These are phyloP conservation scores for Blastobotrys indianensis DNA, from an alignment of 1,139 yeast genomes.

Conservation along the genomic window DNA sequence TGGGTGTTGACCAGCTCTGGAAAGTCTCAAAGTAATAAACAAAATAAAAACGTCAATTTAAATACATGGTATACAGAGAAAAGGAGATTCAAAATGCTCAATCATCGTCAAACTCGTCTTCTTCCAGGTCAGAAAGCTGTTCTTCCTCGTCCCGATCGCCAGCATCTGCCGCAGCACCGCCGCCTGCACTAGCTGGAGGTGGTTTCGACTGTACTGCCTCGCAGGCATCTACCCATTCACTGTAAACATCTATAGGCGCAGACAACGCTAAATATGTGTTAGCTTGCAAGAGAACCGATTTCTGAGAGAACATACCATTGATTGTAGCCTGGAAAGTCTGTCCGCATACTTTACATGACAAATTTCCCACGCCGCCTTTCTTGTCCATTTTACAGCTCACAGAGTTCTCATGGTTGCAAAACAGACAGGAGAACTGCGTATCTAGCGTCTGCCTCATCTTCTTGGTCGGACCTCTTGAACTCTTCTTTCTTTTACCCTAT, in stretches of 20 bases:
- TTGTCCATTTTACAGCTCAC: conserved; percentile 86
- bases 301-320: conserved; percentile 41
- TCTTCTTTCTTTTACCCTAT: conserved; percentile 87
- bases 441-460: conserved; percentile 76
- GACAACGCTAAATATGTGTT: conserved; percentile 40
- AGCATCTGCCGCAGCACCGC: conserved; percentile 9
- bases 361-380: conserved; percentile 75
- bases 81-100: conserved; percentile 1
- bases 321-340: conserved; percentile 89
- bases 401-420: conserved; percentile 93
- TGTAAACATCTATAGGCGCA: conserved; percentile 89
- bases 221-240: conserved; percentile 98
- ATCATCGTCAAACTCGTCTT: conserved; percentile 17
- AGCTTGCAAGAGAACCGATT: background rate
- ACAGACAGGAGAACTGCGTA: conserved; percentile 81
- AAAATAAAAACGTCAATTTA: background rate
- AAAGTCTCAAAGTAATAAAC: too few species aligned
- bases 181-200: conserved; percentile 27
- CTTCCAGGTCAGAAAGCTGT: conserved; percentile 26
- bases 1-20: too few species aligned
- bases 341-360: conserved; percentile 91
- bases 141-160: conserved; percentile 23
- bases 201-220: conserved; percentile 84
- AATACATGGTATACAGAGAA: background rate
- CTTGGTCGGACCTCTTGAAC: conserved; percentile 76